phyloP scores from a whole-genome alignment of 768 basidiomycete species.

The Rubroboletus pulcherrimus region DNA sequence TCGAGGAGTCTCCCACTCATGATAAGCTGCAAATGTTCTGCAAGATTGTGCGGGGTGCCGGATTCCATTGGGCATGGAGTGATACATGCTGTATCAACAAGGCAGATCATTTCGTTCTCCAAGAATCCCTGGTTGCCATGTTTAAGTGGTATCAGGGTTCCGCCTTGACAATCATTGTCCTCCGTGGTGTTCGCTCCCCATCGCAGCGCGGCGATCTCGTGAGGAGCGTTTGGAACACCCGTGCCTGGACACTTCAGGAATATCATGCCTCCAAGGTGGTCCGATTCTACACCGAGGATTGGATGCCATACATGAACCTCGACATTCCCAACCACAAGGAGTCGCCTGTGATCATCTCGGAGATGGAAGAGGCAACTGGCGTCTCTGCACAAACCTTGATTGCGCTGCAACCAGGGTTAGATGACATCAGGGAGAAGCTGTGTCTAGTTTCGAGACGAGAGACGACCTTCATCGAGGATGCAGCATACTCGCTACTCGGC shows the following conservation, averaged over 20 bases:
- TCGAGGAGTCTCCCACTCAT: background rate
- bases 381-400: background rate
- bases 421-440: conserved; percentile 10
- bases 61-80: conserved; percentile 6
- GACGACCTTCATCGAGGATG: conserved; percentile 8
- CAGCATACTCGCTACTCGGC: conserved; percentile 9
- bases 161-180: background rate
- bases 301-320: background rate
- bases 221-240: conserved; percentile 8
- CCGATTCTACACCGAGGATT: conserved; percentile 1
- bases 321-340: conserved; percentile 4
- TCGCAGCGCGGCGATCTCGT: background rate
- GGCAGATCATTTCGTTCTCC: background rate
- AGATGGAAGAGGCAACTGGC: conserved; percentile 7
- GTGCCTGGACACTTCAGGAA: conserved; percentile 5
- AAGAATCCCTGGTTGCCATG: conserved; percentile 6
- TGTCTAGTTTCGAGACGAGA: conserved; percentile 6
- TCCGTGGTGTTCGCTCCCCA: background rate
- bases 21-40: background rate
- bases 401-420: conserved; percentile 1
- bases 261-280: conserved; percentile 7
- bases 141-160: conserved; percentile 11
- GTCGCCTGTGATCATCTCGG: background rate
- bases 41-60: background rate
- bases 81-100: conserved; percentile 8